These are phyloP conservation scores for Pluteus cervinus DNA, from an alignment of 768 basidiomycete genomes.

Conservation along the genomic window DNA sequence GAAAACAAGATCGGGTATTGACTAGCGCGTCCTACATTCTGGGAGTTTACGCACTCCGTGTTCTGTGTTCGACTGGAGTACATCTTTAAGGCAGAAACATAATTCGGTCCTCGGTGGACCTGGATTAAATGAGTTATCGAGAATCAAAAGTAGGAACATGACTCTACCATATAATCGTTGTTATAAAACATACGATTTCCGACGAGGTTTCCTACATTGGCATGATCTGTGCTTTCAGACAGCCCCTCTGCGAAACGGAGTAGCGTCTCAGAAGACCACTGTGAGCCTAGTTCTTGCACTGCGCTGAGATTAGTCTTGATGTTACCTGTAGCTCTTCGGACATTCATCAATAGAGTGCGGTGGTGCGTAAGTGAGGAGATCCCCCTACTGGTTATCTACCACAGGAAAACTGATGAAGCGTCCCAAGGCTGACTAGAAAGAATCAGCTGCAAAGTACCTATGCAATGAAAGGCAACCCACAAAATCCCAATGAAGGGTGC, in stretches of 20 bases:
- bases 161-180: constrained; percentile 71
- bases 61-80: constrained; percentile 52
- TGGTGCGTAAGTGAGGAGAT: not conserved
- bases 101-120: constrained; percentile 58
- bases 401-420: constrained; percentile 67
- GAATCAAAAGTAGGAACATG: constrained; percentile 8
- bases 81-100: constrained; percentile 60
- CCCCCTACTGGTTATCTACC: constrained; percentile 32
- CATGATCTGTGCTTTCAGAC: constrained; percentile 27
- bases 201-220: constrained; percentile 45
- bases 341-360: not conserved
- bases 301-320: constrained; percentile 54
- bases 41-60: constrained; percentile 59
- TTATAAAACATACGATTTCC: constrained; percentile 64
- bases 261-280: constrained; percentile 43
- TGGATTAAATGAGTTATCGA: constrained; percentile 14
- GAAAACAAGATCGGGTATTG: not conserved
- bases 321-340: constrained; percentile 46
- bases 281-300: constrained; percentile 40
- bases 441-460: constrained; percentile 1
- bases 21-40: constrained; percentile 38
- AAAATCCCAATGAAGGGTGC: constrained; percentile 66
- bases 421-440: constrained; percentile 49
- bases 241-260: constrained; percentile 32
- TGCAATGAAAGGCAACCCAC: constrained; percentile 30